These are phyloP conservation scores for Panus rudis DNA, from an alignment of 768 basidiomycete species.

Conservation along the genomic window DNA sequence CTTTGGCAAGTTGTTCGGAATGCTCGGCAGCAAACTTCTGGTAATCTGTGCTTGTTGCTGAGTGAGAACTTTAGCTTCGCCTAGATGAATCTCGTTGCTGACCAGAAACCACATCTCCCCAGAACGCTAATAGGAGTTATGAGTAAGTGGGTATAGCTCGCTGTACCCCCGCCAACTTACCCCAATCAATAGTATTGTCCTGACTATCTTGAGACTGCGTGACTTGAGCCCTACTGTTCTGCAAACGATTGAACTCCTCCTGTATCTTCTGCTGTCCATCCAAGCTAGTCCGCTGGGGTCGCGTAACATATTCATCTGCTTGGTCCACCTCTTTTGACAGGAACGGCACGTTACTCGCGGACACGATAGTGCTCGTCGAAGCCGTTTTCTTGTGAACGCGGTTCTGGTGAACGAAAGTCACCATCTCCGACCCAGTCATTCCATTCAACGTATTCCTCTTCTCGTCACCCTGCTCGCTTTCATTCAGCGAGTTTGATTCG, in stretches of 20 bases:
- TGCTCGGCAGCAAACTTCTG: conserved; percentile 76
- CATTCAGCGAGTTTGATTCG: conserved; percentile 9
- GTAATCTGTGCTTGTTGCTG: conserved; percentile 48
- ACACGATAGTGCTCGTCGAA: conserved; percentile 52
- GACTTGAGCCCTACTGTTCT: conserved; percentile 40
- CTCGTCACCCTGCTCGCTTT: not conserved
- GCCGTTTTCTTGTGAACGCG: conserved; percentile 53
- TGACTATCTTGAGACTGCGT: conserved; percentile 32
- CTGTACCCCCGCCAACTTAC: conserved; percentile 33
- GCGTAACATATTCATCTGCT: conserved; percentile 31
- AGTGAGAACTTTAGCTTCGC: conserved; percentile 2
- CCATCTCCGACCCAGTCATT: conserved; percentile 17
- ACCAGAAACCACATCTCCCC: conserved; percentile 93
- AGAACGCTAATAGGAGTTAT: conserved; percentile 57
- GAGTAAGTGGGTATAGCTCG: conserved; percentile 5
- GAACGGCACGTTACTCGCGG: conserved; percentile 44
- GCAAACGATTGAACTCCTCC: conserved; percentile 67
- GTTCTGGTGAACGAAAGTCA: conserved; percentile 12
- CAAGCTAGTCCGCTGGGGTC: conserved; percentile 39
- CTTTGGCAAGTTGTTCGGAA: conserved; percentile 74
- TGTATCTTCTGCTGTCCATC: conserved; percentile 69
- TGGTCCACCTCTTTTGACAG: conserved; percentile 50
- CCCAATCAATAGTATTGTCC: conserved; percentile 62
- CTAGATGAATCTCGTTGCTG: conserved; percentile 12
- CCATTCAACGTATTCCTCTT: conserved; percentile 27